These are phyloP conservation scores for Tillandsia leiboldiana DNA, from an alignment of 176 grass and related monocot species.

Conservation along the genomic window DNA sequence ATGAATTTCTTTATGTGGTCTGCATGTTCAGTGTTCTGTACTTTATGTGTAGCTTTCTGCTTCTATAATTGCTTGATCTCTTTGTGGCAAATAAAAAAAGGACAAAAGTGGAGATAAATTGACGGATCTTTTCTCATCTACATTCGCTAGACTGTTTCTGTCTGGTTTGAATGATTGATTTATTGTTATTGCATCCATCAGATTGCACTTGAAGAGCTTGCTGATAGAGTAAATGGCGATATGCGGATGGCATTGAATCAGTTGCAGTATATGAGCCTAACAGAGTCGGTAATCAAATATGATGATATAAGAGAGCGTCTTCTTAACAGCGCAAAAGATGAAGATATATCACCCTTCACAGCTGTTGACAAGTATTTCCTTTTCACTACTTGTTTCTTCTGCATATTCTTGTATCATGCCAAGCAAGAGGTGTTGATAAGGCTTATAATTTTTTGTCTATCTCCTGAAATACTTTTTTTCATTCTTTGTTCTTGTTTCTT, in stretches of 20 bases:
- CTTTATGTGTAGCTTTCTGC: neutral
- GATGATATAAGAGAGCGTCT: conserved; percentile 87
- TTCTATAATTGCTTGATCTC: too few relatives aligned
- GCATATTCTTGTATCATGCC: neutral
- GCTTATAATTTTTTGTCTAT: neutral
- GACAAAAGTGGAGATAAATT: too few relatives aligned
- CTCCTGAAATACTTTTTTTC: neutral
- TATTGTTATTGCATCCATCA: conserved; percentile 13
- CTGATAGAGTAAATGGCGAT: conserved; percentile 97
- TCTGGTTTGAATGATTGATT: neutral
- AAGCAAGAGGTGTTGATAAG: conserved; percentile 7
- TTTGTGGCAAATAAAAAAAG: too few relatives aligned
- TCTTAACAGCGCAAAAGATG: conserved; percentile 91
- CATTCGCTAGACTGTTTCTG: neutral
- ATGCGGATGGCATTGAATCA: conserved; percentile 98
- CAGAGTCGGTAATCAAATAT: conserved; percentile 88
- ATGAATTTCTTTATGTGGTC: neutral
- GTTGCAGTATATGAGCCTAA: conserved; percentile 96
- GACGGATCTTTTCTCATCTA: too few relatives aligned
- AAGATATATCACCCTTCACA: conserved; percentile 98
- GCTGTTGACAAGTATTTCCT: conserved; percentile 89
- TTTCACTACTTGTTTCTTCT: conserved; percentile 20
- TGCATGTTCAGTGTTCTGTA: neutral
- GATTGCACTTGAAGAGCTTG: conserved; percentile 96
- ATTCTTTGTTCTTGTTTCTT: neutral